A percentile compares a stretch with the other conserved stretches of the same genome.
phyloP scores from a whole-genome alignment of 2,329 filamentous ascomycete genomes.

The Aquanectria penicillioides region DNA sequence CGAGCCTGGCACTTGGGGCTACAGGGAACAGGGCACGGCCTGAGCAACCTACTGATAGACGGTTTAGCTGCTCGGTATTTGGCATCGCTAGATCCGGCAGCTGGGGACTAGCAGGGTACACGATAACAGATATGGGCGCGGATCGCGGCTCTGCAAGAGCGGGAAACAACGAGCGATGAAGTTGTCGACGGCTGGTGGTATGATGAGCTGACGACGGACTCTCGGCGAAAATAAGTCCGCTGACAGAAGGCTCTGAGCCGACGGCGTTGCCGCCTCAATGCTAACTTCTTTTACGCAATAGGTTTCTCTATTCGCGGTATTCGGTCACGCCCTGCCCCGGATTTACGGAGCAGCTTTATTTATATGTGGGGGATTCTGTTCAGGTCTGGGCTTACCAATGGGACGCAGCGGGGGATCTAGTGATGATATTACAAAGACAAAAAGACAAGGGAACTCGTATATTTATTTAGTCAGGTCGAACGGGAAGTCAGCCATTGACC shows the following conservation, averaged over 20 bases:
- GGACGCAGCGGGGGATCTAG: too few relatives aligned
- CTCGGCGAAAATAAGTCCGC: constrained; percentile 16
- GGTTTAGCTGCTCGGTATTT: constrained; percentile 35
- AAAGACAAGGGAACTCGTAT: too few relatives aligned
- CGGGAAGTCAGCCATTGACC: too few relatives aligned
- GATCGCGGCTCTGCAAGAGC: neutral
- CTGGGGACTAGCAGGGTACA: neutral
- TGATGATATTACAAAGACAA: too few relatives aligned
- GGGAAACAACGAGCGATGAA: neutral
- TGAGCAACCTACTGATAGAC: constrained; percentile 34
- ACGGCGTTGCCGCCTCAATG: neutral
- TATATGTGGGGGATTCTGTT: neutral
- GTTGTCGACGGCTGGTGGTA: neutral
- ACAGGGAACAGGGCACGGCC: constrained; percentile 3
- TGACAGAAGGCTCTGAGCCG: neutral
- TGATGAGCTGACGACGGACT: constrained; percentile 7
- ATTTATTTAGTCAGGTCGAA: too few relatives aligned
- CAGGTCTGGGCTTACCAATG: neutral
- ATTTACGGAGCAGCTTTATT: neutral
- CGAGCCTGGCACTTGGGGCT: neutral
- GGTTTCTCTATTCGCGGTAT: too few relatives aligned
- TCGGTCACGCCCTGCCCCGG: too few relatives aligned
- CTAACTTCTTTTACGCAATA: constrained; percentile 10
- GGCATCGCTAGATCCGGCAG: constrained; percentile 14
- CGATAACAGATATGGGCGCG: neutral